Conservation (phyloP, 2,329 filamentous ascomycete species). For the Ophioceras dolichostomum region DNA sequence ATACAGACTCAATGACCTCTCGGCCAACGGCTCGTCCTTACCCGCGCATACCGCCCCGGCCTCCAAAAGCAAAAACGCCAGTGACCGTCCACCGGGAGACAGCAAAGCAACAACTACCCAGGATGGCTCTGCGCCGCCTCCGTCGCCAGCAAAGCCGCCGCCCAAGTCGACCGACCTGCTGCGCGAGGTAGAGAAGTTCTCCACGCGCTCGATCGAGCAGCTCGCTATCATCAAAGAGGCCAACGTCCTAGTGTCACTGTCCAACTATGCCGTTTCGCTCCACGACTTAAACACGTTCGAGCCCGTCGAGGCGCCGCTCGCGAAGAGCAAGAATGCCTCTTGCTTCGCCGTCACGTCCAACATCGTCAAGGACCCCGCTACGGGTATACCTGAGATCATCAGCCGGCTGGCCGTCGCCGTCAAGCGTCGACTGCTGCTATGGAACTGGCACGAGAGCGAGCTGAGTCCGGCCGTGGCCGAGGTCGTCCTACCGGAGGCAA, state of each 20-base stretch:
- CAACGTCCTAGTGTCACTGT: conserved; percentile 79
- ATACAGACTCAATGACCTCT: conserved; percentile 73
- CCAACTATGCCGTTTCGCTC: conserved; percentile 78
- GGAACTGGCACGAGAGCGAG: conserved; percentile 96
- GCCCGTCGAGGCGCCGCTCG: conserved; percentile 61
- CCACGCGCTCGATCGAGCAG: conserved; percentile 79
- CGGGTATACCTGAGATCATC: conserved; percentile 85
- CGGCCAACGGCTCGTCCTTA: conserved; percentile 11
- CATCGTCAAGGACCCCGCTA: conserved; percentile 79
- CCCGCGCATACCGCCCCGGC: conserved; percentile 2
- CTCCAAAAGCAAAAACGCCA: conserved; percentile 14
- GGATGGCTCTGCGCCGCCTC: no score
- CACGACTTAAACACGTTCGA: conserved; percentile 81
- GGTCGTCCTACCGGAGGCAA: conserved; percentile 67
- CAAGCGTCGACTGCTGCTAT: conserved; percentile 78
- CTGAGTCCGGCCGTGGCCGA: conserved; percentile 62
- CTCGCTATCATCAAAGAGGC: conserved; percentile 93
- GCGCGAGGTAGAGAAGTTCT: conserved; percentile 90
- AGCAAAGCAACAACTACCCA: not conserved
- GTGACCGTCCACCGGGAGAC: conserved; percentile 10
- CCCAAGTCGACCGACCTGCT: conserved; percentile 65
- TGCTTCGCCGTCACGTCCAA: conserved; percentile 92
- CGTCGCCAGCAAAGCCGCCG: conserved; percentile 14
- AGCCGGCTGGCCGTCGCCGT: conserved; percentile 85
- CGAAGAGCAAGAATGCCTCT: conserved; percentile 76